Evolutionary conservation across 2,329 filamentous ascomycete species (phyloP).

Genomic region (Diaporthe citri): DNA sequence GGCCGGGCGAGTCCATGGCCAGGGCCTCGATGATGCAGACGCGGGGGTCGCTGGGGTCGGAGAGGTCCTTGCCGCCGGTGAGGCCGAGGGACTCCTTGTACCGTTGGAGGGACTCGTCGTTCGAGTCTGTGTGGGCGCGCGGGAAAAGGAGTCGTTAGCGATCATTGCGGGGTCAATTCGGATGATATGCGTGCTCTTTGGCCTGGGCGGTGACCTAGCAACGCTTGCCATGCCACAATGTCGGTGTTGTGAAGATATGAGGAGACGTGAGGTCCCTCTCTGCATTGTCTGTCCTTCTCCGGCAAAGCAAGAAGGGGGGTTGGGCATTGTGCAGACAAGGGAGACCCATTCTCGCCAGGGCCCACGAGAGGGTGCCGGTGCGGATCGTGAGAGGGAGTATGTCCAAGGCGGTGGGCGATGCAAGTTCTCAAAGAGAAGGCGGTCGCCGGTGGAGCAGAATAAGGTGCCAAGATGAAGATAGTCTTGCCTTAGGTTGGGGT

Average conservation of each 20-base stretch:
- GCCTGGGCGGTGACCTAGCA: background rate
- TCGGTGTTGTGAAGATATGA: background rate
- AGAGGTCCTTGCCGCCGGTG: slow-evolving; percentile 77
- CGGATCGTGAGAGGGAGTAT: background rate
- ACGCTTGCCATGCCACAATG: background rate
- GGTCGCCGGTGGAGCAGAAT: background rate
- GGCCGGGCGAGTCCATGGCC: slow-evolving; percentile 86
- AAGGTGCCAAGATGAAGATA: background rate
- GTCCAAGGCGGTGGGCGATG: background rate
- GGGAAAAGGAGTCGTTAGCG: background rate
- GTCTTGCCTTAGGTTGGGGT: background rate
- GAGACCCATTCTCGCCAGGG: background rate
- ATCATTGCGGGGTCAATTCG: slow-evolving; percentile 14
- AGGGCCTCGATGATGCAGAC: slow-evolving; percentile 95
- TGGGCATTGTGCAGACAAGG: background rate
- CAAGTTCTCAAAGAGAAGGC: background rate
- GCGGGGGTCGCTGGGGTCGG: slow-evolving; percentile 84
- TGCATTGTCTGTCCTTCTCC: background rate
- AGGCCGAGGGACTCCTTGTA: slow-evolving; percentile 98
- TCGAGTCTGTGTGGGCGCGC: slow-evolving; percentile 59
- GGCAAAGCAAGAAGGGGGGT: background rate
- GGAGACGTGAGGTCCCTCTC: background rate
- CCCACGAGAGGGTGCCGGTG: background rate
- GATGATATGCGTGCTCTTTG: background rate
- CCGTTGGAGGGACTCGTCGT: slow-evolving; percentile 94